Evolutionary conservation across 805 yeast species (phyloP).

Genomic region (Hanseniaspora hatyaiensis): DNA sequence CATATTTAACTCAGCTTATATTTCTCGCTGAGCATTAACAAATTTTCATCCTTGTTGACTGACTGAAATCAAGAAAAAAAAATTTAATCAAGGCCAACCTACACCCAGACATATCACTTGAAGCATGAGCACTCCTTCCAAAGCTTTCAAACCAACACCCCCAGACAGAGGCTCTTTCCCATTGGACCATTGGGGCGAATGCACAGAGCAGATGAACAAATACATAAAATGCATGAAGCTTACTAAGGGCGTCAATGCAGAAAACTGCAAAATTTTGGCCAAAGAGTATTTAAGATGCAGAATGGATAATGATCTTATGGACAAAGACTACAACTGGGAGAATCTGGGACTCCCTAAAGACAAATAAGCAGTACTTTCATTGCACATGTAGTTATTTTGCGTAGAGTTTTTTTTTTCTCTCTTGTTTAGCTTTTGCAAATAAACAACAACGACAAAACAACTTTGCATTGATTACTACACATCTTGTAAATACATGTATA

Average conservation of each 20-base stretch:
- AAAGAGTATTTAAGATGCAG: constrained; percentile 73
- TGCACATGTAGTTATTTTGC: no score
- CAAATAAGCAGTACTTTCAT: constrained; percentile 8
- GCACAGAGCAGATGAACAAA: constrained; percentile 59
- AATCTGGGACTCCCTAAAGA: constrained; percentile 52
- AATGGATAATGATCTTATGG: constrained; percentile 69
- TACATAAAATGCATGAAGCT: constrained; percentile 69
- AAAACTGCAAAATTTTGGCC: constrained; percentile 79
- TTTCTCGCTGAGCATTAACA: no score
- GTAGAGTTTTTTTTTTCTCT: no score
- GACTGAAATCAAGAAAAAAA: no score
- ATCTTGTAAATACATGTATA: background rate
- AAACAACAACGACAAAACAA: no score
- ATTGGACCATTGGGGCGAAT: constrained; percentile 77
- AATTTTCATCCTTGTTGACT: no score
- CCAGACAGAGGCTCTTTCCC: constrained; percentile 97
- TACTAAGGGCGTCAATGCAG: constrained; percentile 73
- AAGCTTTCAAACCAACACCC: constrained; percentile 66
- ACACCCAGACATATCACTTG: no score
- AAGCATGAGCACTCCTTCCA: constrained; percentile 18
- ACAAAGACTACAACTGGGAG: constrained; percentile 41
- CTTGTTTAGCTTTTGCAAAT: no score
- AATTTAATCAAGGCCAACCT: no score
- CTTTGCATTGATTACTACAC: no score
- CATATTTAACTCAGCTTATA: no score